phyloP scores from a whole-genome alignment of 73 alveolate species.

The Stentor coeruleus region DNA sequence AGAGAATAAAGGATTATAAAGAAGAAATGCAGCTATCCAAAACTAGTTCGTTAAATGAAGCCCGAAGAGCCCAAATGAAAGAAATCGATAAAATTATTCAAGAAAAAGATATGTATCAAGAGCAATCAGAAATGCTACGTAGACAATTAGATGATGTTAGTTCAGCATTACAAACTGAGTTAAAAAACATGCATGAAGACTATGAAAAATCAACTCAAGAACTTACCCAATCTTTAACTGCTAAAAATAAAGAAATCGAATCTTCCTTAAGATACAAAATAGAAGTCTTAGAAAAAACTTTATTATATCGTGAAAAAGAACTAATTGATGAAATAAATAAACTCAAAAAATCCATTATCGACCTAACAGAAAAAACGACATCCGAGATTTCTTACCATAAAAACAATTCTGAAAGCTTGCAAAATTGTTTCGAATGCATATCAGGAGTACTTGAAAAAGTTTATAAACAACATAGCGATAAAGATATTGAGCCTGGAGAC shows the following conservation, averaged over 20 bases:
- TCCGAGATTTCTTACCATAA: background rate
- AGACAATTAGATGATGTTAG: background rate
- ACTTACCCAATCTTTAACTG: background rate
- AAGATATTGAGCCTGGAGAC: background rate
- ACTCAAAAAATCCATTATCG: background rate
- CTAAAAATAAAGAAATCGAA: background rate
- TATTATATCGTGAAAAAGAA: background rate
- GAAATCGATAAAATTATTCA: slow-evolving; percentile 15
- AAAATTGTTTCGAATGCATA: background rate
- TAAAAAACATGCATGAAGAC: background rate
- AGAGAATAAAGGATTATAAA: background rate
- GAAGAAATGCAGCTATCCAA: background rate
- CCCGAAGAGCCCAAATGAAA: background rate
- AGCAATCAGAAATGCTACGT: background rate
- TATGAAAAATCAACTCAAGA: background rate
- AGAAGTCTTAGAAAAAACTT: background rate
- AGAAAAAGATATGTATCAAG: slow-evolving; percentile 7
- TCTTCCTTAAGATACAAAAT: background rate
- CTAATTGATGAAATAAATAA: background rate
- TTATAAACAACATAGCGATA: background rate
- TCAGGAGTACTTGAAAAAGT: background rate
- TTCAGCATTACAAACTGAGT: background rate
- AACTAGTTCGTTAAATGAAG: background rate
- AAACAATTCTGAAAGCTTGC: background rate
- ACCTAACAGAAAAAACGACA: background rate